A percentile compares a stretch with the other conserved stretches of the same genome.
phyloP scores from a whole-genome alignment of 192 early-diverging fungal genomes.

The Anaeromyces robustus region DNA sequence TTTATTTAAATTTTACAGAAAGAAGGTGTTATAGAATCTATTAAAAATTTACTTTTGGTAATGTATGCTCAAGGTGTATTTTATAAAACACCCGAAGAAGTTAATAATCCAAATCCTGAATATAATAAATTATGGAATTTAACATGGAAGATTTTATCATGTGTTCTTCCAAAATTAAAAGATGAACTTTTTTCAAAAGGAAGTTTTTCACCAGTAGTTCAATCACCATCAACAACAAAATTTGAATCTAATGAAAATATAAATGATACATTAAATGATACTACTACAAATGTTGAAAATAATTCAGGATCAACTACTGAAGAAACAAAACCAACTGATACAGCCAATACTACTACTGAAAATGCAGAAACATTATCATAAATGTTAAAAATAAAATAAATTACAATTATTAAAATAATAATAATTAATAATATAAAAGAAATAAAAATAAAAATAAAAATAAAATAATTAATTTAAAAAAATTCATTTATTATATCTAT shows the following conservation, averaged over 20 bases:
- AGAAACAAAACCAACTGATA: too few species aligned
- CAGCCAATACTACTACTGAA: too few species aligned
- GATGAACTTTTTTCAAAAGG: constrained; percentile 31
- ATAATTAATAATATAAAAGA: too few species aligned
- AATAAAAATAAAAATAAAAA: too few species aligned
- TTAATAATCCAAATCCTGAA: constrained; percentile 4
- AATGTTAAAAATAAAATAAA: too few species aligned
- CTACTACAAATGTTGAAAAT: too few species aligned
- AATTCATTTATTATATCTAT: too few species aligned
- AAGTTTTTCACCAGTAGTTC: background rate
- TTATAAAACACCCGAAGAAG: constrained; percentile 7
- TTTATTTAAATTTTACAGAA: constrained; percentile 17
- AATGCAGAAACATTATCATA: too few species aligned
- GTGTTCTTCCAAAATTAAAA: constrained; percentile 48
- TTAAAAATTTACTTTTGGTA: constrained; percentile 72
- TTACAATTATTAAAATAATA: too few species aligned
- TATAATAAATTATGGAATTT: constrained; percentile 45
- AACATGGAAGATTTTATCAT: constrained; percentile 50
- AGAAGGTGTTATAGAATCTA: constrained; percentile 55
- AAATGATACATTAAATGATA: background rate
- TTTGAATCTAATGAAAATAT: background rate
- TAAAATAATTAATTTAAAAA: too few species aligned
- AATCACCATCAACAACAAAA: background rate
- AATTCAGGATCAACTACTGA: too few species aligned
- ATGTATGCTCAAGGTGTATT: constrained; percentile 59